Evolutionary conservation across 306 rosid species (phyloP), one percentile per base, ranked within the genome.

Genomic region (Sicyos baderoa): DNA sequence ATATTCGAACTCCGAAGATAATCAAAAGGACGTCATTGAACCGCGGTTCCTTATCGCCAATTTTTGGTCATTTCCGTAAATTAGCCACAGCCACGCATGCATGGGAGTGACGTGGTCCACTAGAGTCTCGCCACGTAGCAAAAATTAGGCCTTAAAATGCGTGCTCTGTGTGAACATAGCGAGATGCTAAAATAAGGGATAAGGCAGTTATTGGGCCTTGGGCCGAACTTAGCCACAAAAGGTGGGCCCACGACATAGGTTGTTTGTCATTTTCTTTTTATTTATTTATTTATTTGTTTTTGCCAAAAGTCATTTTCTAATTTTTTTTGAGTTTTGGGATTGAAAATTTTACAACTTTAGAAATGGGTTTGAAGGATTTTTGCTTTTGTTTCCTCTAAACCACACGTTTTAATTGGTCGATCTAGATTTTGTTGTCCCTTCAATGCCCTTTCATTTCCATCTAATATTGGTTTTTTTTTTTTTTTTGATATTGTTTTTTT

Each of bases 41-140:
- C 51, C 40, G 13, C 16, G 76, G 59, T 77, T 77, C 85, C 78
- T 80, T 83, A 85, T 85, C 89, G 69, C 18, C 67, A 19, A 25
- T 59, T 57, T 79, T 44, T 51, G 84, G 75, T 65, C 67, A 80
- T 76, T 73, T 67, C 72, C 73, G 74, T 27, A 22, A 6, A 48
- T 50, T 19, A 10, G 7, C 21, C 57, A 18, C 70, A 58, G 49
- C 74, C 69, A 78, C 71, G 72, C 14, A 59, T 57, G 47, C 15
- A 32, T 42, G 42, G 60, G 58, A 7, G 75, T 22, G 67, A 73
- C 63, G 23, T 32, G 63, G 62, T 8, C 79, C 75, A 49, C 42
- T 76, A 12, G 1, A 0, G 16, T 3, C 8, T 0, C 1, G 48
- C 62, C 79, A 76, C 75, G 79, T 56, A 15, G 29, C 13, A 7